These are phyloP conservation scores for Paxillus involutus DNA, from an alignment of 768 basidiomycete genomes.

Conservation along the genomic window DNA sequence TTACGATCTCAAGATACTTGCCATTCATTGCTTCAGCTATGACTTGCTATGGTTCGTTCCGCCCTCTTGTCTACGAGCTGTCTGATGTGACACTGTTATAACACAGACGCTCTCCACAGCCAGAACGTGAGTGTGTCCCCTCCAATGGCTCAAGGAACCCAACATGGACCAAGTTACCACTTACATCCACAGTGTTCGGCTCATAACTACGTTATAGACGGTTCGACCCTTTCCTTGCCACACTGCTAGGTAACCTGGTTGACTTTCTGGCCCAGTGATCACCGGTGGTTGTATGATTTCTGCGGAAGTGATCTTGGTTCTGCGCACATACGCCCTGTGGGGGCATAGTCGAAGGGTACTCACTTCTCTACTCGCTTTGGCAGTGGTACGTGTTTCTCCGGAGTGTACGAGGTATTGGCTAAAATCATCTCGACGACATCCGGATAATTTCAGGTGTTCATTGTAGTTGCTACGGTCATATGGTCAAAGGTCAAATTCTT, in stretches of 20 bases:
- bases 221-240: neutral
- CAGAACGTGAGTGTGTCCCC: conserved; percentile 2
- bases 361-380: conserved; percentile 16
- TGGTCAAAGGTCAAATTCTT: conserved; percentile 4
- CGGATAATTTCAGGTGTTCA: conserved; percentile 7
- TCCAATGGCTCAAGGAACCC: neutral
- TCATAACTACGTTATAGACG: conserved; percentile 16
- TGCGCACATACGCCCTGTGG: conserved; percentile 29
- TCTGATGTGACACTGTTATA: neutral
- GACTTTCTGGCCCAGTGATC: conserved; percentile 7
- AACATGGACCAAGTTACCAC: neutral
- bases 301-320: conserved; percentile 19
- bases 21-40: conserved; percentile 17
- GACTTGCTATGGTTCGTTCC: conserved; percentile 18
- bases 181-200: conserved; percentile 14
- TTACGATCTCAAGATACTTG: conserved; percentile 28
- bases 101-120: conserved; percentile 8
- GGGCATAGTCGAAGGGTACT: conserved; percentile 16
- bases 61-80: neutral
- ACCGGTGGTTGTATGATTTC: conserved; percentile 14
- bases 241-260: neutral
- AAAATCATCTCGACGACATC: neutral
- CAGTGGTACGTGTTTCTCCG: conserved; percentile 10
- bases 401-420: neutral
- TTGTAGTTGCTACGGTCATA: conserved; percentile 14